Percentiles rank a stretch among this genome's conserved stretches.
These are phyloP conservation scores for Aspergillus bombycis DNA, from an alignment of 2,329 filamentous ascomycete genomes.

Conservation along the genomic window DNA sequence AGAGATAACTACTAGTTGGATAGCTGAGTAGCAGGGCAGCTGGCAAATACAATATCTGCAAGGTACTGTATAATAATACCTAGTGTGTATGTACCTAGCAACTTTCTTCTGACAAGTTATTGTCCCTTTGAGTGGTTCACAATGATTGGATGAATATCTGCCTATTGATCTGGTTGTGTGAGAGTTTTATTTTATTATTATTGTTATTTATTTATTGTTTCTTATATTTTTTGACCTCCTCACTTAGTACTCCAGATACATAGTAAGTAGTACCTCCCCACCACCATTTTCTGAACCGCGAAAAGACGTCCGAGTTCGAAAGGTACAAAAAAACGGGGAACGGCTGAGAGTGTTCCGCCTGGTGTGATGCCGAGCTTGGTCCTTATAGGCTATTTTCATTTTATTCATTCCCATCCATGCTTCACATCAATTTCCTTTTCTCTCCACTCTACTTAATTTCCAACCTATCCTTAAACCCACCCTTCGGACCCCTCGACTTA, in stretches of 20 bases:
- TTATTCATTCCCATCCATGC: conserved; percentile 6
- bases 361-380: conserved; percentile 31
- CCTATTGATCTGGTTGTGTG: neutral
- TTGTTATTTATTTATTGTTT: neutral
- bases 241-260: neutral
- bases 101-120: neutral
- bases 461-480: neutral
- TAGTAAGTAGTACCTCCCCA: neutral
- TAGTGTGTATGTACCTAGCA: neutral
- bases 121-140: neutral
- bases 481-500: neutral
- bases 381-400: conserved; percentile 17
- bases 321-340: conserved; percentile 18
- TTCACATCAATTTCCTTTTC: conserved; percentile 5
- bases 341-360: conserved; percentile 37
- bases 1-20: neutral
- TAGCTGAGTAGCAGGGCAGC: neutral
- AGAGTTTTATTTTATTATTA: neutral
- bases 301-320: neutral
- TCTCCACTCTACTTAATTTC: conserved; percentile 7
- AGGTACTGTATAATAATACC: neutral
- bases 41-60: no score
- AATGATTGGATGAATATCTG: neutral
- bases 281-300: neutral
- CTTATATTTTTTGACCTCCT: neutral